Base-by-base conservation (phyloP, 1,139 yeast genomes). In the Geotrichum reessii region DNA sequence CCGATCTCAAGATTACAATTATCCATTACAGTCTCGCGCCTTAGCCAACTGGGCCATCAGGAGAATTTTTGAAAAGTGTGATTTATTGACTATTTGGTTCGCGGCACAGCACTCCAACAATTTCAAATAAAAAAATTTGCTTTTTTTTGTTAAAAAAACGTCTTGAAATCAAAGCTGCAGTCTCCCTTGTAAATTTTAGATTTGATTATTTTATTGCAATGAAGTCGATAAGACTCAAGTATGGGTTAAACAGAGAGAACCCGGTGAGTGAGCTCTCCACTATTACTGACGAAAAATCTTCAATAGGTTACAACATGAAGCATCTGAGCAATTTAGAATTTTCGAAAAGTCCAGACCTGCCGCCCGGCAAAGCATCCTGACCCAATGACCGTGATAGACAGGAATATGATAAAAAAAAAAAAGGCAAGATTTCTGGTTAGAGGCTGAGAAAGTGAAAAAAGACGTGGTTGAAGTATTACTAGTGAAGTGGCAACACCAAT, bases 31-130 rank as follows among this genome's bases (percentile, higher is more conserved):
- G 86, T 81, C 86, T 83, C 83, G 84, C 86, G 86, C 86, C 84
- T 82, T 82, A 82, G 68, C 86, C 86, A 82, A 81, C 86, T 82
- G 81, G 85, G 86, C 86, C 83, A 82, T 84, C 85, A 78, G 76
- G 86, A 82, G 86, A n/a, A 14, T 44, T 44, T 5, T 14, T 37
- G 44, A 37, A 37, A 33, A 33, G n/a, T 31, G 3, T 3, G 11
- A 4, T 14, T 31, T 31, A 31, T 31, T 28, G 9, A 7, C 9
- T 28, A 28, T 28, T 28, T 28, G 31, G 9, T n/a, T n/a, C n/a
- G n/a, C n/a, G n/a, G n/a, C n/a, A n/a, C n/a, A 9, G 9, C 9
- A 28, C 31, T 28, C 9, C 9, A 28, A 9, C 6, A 9, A 9
- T 28, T 28, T 28, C 9, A 28, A 28, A 11, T 31, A 31, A 31